phyloP scores from a whole-genome alignment of 768 basidiomycete species.

The Pleurotus platypus region DNA sequence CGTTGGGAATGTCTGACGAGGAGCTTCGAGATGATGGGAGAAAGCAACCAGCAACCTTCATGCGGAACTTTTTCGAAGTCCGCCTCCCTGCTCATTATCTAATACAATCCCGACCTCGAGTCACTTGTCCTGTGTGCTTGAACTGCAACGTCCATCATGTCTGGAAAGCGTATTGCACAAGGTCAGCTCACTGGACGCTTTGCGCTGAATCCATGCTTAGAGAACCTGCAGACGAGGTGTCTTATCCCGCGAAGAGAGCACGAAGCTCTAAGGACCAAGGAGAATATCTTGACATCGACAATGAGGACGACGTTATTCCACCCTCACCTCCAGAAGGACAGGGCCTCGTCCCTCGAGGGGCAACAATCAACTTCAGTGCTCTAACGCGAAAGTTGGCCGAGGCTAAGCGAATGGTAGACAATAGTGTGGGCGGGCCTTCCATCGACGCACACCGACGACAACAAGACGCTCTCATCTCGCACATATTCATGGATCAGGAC shows the following conservation, averaged over 20 bases:
- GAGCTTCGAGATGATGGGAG: constrained; percentile 20
- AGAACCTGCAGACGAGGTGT: constrained; percentile 17
- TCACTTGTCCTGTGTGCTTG: neutral
- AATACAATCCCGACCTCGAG: neutral
- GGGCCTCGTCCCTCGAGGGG: constrained; percentile 59
- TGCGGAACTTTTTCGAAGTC: constrained; percentile 25
- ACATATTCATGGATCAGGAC: constrained; percentile 83
- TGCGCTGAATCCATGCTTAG: neutral
- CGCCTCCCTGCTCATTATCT: constrained; percentile 10
- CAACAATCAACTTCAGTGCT: constrained; percentile 87
- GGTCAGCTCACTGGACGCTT: constrained; percentile 21
- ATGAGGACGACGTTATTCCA: constrained; percentile 56
- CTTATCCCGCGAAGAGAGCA: constrained; percentile 36
- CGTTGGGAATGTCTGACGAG: constrained; percentile 12
- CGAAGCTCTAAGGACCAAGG: constrained; percentile 46
- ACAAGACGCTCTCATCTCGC: constrained; percentile 73
- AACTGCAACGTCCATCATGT: constrained; percentile 20
- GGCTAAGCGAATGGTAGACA: constrained; percentile 46
- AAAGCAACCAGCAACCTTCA: constrained; percentile 19
- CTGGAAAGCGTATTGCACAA: constrained; percentile 36
- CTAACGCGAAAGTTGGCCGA: constrained; percentile 76
- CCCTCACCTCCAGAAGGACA: constrained; percentile 47
- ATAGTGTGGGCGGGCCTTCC: constrained; percentile 37
- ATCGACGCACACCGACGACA: constrained; percentile 66
- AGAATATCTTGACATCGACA: constrained; percentile 56